phyloP scores from a whole-genome alignment of 169 alveolate genomes.

The Cryptosporidium felis region DNA sequence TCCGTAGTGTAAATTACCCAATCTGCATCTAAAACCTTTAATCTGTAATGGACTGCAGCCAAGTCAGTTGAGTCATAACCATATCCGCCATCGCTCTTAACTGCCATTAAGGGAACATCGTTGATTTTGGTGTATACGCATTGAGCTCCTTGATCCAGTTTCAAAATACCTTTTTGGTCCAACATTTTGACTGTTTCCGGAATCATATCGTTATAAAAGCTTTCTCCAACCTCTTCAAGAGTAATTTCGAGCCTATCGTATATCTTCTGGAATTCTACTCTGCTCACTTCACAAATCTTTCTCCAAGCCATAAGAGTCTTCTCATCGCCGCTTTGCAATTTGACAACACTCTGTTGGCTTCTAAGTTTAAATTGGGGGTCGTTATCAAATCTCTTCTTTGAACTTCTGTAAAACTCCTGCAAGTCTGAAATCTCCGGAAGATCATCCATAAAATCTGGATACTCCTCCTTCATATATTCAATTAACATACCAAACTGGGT shows the following conservation, averaged over 20 bases:
- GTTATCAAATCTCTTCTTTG: conserved; percentile 90
- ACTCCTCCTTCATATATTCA: conserved; percentile 86
- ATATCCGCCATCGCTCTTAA: conserved; percentile 98
- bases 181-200: conserved; percentile 85
- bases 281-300: conserved; percentile 88
- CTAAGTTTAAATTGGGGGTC: conserved; percentile 88
- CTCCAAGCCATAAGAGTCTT: conserved; percentile 87
- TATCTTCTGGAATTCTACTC: conserved; percentile 85
- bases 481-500: conserved; percentile 99
- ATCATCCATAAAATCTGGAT: conserved; percentile 90
- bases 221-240: conserved; percentile 92
- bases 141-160: conserved; percentile 93
- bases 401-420: conserved; percentile 92
- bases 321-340: conserved; percentile 87
- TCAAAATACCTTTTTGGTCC: conserved; percentile 81
- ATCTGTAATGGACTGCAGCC: conserved; percentile 92
- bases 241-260: conserved; percentile 87
- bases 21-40: conserved; percentile 81
- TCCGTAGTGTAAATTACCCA: conserved; percentile 95
- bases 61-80: conserved; percentile 99
- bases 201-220: conserved; percentile 91
- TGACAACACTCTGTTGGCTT: conserved; percentile 86
- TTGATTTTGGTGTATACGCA: conserved; percentile 86
- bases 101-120: conserved; percentile 91
- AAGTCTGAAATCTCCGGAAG: conserved; percentile 93